Evolutionary conservation across 2,329 filamentous ascomycete genomes (phyloP).

Genomic region (Coniochaeta hoffmannii): DNA sequence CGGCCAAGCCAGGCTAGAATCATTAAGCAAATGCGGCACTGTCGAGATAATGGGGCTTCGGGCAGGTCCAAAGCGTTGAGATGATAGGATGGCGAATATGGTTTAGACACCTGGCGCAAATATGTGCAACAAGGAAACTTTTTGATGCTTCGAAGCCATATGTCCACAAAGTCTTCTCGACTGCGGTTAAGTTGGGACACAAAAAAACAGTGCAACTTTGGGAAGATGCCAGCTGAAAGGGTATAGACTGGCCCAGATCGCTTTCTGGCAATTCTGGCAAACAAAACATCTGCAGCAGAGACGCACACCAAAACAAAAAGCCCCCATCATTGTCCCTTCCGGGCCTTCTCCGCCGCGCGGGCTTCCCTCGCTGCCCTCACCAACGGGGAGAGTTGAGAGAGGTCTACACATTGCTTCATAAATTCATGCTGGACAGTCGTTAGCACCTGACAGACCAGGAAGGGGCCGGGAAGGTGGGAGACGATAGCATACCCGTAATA

Average conservation of each 20-base stretch:
- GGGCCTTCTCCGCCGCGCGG: constrained; percentile 75
- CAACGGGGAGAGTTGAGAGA: constrained; percentile 73
- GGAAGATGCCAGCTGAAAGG: not conserved
- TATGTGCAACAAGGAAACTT: constrained; percentile 1
- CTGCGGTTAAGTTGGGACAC: not conserved
- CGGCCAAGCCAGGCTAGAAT: not conserved
- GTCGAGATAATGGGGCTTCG: not conserved
- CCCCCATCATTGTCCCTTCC: constrained; percentile 43
- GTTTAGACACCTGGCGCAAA: not conserved
- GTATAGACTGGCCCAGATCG: not conserved
- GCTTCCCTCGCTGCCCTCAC: constrained; percentile 81
- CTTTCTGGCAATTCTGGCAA: not conserved
- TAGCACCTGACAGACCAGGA: constrained; percentile 21
- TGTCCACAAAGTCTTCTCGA: not conserved
- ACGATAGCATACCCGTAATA: constrained; percentile 69
- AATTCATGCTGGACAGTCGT: constrained; percentile 59
- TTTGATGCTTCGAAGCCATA: not conserved
- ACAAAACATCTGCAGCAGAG: not conserved
- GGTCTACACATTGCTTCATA: constrained; percentile 67
- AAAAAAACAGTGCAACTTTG: not conserved
- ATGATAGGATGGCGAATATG: not conserved
- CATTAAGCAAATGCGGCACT: not conserved
- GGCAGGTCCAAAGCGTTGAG: not conserved
- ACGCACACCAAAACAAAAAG: not conserved
- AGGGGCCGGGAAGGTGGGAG: constrained; percentile 10